phyloP scores from a whole-genome alignment of 208 protist genomes.

The Leptomonas seymouri region DNA sequence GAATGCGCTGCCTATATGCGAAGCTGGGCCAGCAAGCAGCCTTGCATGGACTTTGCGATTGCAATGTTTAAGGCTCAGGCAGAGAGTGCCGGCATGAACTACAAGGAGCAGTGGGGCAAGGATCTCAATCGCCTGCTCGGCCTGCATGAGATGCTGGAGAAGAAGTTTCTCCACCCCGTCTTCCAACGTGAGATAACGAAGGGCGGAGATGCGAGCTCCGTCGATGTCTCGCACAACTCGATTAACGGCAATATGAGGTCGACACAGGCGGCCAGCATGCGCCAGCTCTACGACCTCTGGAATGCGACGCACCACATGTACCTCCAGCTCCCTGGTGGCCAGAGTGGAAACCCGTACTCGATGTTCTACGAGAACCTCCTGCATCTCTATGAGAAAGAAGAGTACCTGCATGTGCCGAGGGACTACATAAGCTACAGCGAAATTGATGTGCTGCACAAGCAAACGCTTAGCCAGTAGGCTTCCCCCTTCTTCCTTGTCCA shows the following conservation, averaged over 20 bases:
- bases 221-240: slow-evolving; percentile 49
- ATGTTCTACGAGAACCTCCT: slow-evolving; percentile 59
- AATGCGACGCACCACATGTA: slow-evolving; percentile 32
- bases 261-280: slow-evolving; percentile 58
- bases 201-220: slow-evolving; percentile 48
- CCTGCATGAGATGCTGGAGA: slow-evolving; percentile 49
- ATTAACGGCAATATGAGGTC: slow-evolving; percentile 39
- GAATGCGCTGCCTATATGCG: slow-evolving; percentile 38
- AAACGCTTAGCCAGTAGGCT: slow-evolving; percentile 22
- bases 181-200: slow-evolving; percentile 58
- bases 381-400: slow-evolving; percentile 39
- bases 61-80: slow-evolving; percentile 36
- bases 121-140: slow-evolving; percentile 55
- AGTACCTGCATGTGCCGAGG: slow-evolving; percentile 42
- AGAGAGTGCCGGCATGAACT: slow-evolving; percentile 6
- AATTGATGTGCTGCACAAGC: slow-evolving; percentile 22
- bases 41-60: slow-evolving; percentile 40
- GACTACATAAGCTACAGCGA: slow-evolving; percentile 14
- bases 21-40: slow-evolving; percentile 13
- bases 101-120: slow-evolving; percentile 50
- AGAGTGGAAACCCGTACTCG: slow-evolving; percentile 71
- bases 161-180: slow-evolving; percentile 41
- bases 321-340: slow-evolving; percentile 53
- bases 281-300: slow-evolving; percentile 54
- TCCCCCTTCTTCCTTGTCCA: background rate